Percentiles rank a stretch among this genome's conserved stretches.
Conservation (phyloP, 371 early-diverging fungal species). For the Apophysomyces ossiformis region DNA sequence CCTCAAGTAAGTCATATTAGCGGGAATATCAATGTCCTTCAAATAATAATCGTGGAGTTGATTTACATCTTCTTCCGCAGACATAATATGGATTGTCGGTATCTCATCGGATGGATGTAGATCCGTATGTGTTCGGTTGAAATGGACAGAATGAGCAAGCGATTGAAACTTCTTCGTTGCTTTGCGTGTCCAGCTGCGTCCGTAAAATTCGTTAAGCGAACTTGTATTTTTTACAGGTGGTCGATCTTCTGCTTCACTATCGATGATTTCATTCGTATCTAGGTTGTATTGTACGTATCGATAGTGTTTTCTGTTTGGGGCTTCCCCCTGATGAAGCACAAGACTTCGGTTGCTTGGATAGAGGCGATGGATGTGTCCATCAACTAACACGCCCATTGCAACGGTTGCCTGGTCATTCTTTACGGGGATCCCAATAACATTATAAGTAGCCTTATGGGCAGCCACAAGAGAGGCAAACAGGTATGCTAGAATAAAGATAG, state of each 20-base stretch:
- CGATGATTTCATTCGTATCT: constrained; percentile 91
- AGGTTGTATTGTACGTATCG: constrained; percentile 75
- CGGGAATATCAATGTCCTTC: constrained; percentile 25
- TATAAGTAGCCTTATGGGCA: not conserved
- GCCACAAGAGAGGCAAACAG: not conserved
- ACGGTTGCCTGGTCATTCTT: not conserved
- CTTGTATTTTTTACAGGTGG: not conserved
- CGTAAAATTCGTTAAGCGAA: constrained; percentile 23
- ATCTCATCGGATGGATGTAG: constrained; percentile 35
- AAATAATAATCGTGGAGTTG: constrained; percentile 28
- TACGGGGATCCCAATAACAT: not conserved
- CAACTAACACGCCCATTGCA: not conserved
- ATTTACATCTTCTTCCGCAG: constrained; percentile 22
- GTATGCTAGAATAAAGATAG: not conserved
- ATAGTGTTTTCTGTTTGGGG: constrained; percentile 87
- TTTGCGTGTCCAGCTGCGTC: constrained; percentile 23
- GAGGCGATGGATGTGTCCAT: not conserved
- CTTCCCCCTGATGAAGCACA: not conserved
- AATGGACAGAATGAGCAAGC: constrained; percentile 12
- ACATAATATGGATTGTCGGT: constrained; percentile 35
- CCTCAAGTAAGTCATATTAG: constrained; percentile 38
- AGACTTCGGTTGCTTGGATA: not conserved
- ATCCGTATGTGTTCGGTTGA: constrained; percentile 16
- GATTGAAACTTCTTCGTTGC: constrained; percentile 7
- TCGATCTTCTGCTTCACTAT: not conserved